Percentiles rank a stretch among this genome's conserved stretches.
These are phyloP conservation scores for Xylariaceae sp. DNA, from an alignment of 2,329 filamentous ascomycete species.

Conservation along the genomic window DNA sequence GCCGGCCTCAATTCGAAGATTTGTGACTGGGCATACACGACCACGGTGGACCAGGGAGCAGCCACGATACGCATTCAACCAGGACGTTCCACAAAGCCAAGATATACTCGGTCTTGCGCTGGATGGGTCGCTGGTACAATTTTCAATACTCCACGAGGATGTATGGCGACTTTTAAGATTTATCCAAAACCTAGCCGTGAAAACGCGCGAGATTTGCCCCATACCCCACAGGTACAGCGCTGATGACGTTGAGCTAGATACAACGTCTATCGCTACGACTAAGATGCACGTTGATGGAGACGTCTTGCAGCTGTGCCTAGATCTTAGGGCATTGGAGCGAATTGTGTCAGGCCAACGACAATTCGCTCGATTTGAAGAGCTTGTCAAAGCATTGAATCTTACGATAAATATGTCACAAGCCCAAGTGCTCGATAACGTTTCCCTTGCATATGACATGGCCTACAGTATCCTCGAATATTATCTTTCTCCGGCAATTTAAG, in stretches of 20 bases:
- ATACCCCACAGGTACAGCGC: not conserved
- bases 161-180: constrained; percentile 66
- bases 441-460: constrained; percentile 37
- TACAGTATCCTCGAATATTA: constrained; percentile 52
- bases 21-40: constrained; percentile 49
- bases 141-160: constrained; percentile 57
- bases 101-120: constrained; percentile 61
- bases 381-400: constrained; percentile 1
- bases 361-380: constrained; percentile 23
- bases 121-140: constrained; percentile 64
- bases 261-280: constrained; percentile 36
- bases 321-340: constrained; percentile 40
- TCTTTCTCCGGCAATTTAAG: constrained; percentile 45
- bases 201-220: constrained; percentile 40
- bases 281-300: constrained; percentile 65
- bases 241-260: constrained; percentile 32
- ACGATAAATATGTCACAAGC: not conserved
- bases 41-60: constrained; percentile 42
- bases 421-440: constrained; percentile 7
- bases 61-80: constrained; percentile 39
- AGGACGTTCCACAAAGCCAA: constrained; percentile 39
- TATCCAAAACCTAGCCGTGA: constrained; percentile 61
- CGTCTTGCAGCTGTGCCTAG: constrained; percentile 51
- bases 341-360: constrained; percentile 32
- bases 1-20: constrained; percentile 50